Evolutionary conservation across 208 protist genomes (phyloP).

Genomic region (Leptomonas pyrrhocoris): DNA sequence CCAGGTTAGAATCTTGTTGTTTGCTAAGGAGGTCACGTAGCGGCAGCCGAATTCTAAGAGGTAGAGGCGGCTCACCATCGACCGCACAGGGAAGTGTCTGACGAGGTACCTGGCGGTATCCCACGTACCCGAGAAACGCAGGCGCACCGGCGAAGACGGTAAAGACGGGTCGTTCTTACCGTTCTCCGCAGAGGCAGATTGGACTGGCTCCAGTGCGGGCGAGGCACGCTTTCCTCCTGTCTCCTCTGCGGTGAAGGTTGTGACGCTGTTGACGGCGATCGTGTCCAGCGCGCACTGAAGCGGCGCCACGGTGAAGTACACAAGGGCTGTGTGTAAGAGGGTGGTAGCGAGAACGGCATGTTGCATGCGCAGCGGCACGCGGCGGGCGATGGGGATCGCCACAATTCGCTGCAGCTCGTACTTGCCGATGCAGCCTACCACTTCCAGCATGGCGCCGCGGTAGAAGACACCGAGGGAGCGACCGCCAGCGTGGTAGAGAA

Average conservation of each 20-base stretch:
- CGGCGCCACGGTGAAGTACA: constrained; percentile 36
- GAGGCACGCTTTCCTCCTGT: neutral
- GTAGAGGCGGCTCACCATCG: constrained; percentile 30
- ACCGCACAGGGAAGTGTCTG: constrained; percentile 25
- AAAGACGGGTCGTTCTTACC: no score
- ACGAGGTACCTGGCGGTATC: constrained; percentile 24
- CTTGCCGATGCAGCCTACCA: constrained; percentile 31
- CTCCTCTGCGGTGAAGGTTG: constrained; percentile 30
- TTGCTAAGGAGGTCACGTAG: constrained; percentile 35
- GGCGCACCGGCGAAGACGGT: constrained; percentile 1
- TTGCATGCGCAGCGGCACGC: constrained; percentile 35
- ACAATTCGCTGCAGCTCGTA: constrained; percentile 32
- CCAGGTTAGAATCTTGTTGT: constrained; percentile 38
- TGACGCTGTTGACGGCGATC: constrained; percentile 35
- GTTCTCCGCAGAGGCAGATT: no score
- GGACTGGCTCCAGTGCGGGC: no score
- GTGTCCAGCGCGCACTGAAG: constrained; percentile 41
- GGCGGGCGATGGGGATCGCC: constrained; percentile 38
- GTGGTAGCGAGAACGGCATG: constrained; percentile 29
- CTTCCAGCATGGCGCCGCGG: constrained; percentile 54
- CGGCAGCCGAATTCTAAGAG: constrained; percentile 38
- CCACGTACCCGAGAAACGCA: constrained; percentile 28
- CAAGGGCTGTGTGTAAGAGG: constrained; percentile 30
- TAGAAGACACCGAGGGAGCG: constrained; percentile 40
- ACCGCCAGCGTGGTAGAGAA: constrained; percentile 51